Evolutionary conservation across 345 rosid species (phyloP).

Genomic region (Gossypium herbaceum): DNA sequence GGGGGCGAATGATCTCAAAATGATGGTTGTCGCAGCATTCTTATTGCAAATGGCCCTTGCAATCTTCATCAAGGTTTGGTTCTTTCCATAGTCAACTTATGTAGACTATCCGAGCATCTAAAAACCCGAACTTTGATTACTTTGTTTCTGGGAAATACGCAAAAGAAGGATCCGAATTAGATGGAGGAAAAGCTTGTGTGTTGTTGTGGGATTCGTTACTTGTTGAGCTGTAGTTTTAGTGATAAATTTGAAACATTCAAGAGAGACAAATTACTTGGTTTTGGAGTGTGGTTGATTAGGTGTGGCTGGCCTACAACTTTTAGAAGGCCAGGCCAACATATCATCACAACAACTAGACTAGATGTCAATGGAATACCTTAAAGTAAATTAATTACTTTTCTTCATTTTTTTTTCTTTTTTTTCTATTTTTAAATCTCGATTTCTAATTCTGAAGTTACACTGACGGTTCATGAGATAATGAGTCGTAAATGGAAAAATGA

Average conservation of each 20-base stretch:
- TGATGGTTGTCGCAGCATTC: conserved; percentile 60
- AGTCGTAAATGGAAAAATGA: too few species aligned
- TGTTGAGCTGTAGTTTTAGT: conserved; percentile 10
- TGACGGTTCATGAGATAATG: neutral
- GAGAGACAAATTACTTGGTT: conserved; percentile 8
- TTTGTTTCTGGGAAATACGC: neutral
- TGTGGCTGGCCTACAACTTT: conserved; percentile 18
- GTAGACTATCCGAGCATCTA: neutral
- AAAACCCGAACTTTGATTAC: neutral
- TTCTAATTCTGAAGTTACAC: neutral
- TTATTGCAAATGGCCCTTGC: conserved; percentile 76
- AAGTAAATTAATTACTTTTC: neutral
- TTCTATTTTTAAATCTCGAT: neutral
- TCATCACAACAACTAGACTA: conserved; percentile 6
- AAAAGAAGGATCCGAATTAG: neutral
- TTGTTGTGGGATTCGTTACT: conserved; percentile 14
- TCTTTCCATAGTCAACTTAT: conserved; percentile 51
- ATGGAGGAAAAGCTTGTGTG: conserved; percentile 7
- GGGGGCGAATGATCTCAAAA: conserved; percentile 44
- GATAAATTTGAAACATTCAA: conserved; percentile 16
- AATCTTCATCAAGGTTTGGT: conserved; percentile 89
- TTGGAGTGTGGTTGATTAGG: conserved; percentile 4
- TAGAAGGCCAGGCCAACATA: conserved; percentile 1
- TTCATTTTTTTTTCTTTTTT: neutral
- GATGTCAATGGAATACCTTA: neutral